These are phyloP conservation scores for Acacia pycnantha DNA, from an alignment of 331 rosid species.

Conservation along the genomic window DNA sequence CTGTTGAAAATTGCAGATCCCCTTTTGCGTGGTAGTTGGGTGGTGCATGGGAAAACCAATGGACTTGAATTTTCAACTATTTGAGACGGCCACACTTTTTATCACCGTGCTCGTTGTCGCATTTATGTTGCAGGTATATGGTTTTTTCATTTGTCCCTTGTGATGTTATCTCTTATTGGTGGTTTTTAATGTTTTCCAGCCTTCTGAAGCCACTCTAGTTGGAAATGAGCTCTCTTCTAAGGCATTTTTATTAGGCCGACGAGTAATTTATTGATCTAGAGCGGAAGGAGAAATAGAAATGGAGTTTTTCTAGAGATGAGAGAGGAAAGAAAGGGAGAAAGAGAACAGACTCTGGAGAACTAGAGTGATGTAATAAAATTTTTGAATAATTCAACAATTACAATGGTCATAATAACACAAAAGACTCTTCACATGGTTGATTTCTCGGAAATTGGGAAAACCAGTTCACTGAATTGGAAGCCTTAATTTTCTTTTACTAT, in stretches of 20 bases:
- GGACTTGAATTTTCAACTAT: conserved; percentile 73
- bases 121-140: conserved; percentile 63
- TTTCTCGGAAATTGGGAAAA: not conserved
- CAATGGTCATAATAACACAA: not conserved
- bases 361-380: not conserved
- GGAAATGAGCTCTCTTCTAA: not conserved
- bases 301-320: not conserved
- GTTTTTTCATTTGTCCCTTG: not conserved
- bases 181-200: not conserved
- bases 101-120: conserved; percentile 70
- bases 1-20: conserved; percentile 43
- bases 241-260: not conserved
- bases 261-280: not conserved
- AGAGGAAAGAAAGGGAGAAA: not conserved
- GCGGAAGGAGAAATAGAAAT: not conserved
- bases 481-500: not conserved
- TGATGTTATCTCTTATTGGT: not conserved
- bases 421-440: not conserved
- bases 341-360: not conserved
- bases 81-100: conserved; percentile 69
- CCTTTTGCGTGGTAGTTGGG: conserved; percentile 67
- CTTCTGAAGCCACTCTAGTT: not conserved
- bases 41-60: conserved; percentile 69
- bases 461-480: not conserved
- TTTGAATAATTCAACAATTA: not conserved